These are phyloP conservation scores for Primulina eburnea DNA, from an alignment of 257 asterid species.

Conservation along the genomic window DNA sequence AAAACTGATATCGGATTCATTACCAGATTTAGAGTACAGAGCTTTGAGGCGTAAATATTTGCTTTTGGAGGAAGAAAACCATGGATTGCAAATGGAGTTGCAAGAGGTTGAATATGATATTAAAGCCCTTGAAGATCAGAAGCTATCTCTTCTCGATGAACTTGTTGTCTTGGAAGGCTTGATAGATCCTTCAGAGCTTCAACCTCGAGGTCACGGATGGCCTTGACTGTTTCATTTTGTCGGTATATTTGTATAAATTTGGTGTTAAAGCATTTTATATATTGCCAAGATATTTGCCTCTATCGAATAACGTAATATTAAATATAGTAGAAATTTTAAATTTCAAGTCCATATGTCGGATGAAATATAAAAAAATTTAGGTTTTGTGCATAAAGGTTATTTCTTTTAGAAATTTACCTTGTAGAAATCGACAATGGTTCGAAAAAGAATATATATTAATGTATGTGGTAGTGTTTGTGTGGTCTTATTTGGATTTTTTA, in stretches of 20 bases:
- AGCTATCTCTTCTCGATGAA: slow-evolving; percentile 66
- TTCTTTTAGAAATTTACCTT: not conserved
- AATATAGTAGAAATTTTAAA: too few relatives aligned
- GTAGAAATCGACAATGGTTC: not conserved
- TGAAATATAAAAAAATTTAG: too few relatives aligned
- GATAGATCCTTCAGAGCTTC: slow-evolving; percentile 62
- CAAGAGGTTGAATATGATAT: slow-evolving; percentile 63
- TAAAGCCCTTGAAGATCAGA: slow-evolving; percentile 78
- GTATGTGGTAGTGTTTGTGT: too few relatives aligned
- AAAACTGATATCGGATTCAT: slow-evolving; percentile 39
- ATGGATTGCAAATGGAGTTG: slow-evolving; percentile 59
- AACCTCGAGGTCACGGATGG: slow-evolving; percentile 35
- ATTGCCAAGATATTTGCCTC: not conserved
- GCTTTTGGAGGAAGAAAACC: slow-evolving; percentile 75
- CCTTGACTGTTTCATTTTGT: slow-evolving; percentile 15
- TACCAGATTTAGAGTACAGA: slow-evolving; percentile 55
- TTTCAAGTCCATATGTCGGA: too few relatives aligned
- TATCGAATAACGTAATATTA: too few relatives aligned
- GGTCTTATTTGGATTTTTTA: too few relatives aligned
- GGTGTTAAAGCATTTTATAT: not conserved
- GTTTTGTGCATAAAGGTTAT: not conserved
- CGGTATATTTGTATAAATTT: not conserved
- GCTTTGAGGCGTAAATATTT: slow-evolving; percentile 75
- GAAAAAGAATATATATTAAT: too few relatives aligned
- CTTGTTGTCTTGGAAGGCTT: slow-evolving; percentile 94